Evolutionary conservation across 78 protist species (phyloP), one percentile per base, ranked within the genome.

Genomic region (Dictyostelium intermedium): DNA sequence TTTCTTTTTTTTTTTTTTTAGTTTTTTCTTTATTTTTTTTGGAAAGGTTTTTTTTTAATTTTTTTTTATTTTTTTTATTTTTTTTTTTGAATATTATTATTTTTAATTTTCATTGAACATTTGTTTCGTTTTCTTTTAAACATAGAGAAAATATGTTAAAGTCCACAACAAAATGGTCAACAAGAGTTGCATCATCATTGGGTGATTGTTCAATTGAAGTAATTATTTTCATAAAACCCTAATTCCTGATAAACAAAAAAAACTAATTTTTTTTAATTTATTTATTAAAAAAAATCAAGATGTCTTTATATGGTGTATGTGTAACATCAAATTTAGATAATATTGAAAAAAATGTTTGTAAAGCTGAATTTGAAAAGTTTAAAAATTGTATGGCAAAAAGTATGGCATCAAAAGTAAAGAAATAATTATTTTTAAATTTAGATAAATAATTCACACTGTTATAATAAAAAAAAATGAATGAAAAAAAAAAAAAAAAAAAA

Each of bases 261-360:
- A 45, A 39, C 43, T 39, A 39, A 39, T 39, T 39, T 39, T n/a
- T n/a, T n/a, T n/a, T n/a, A n/a, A n/a, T n/a, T n/a, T n/a, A n/a
- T n/a, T n/a, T n/a, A n/a, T n/a, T 4, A 4, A 45, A 45, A 45
- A 45, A 9, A 45, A 45, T 16, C 16, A 50, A 89, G 93, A 79
- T 84, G 53, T 73, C 86, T 34, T 14, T 43, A 32, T 89, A 89
- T 89, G 93, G 80, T 37, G 78, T 72, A 63, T 89, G 93, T 69
- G 86, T 89, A 3, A 37, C 82, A 43, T 63, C 70, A 50, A 56
- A 89, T 47, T 5, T 89, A n/a, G 93, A 89, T 89, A 69, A 89
- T 89, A 56, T 89, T n/a, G 87, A 89, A 63, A 79, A 89, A 32
- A 89, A 89, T 89, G 37, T 69, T 18, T 89, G 93, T 69, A 56